Evolutionary conservation across 1,284 basidiomycete species (phyloP), one percentile per base, ranked within the genome.

Genomic region (Ustilago nuda): DNA sequence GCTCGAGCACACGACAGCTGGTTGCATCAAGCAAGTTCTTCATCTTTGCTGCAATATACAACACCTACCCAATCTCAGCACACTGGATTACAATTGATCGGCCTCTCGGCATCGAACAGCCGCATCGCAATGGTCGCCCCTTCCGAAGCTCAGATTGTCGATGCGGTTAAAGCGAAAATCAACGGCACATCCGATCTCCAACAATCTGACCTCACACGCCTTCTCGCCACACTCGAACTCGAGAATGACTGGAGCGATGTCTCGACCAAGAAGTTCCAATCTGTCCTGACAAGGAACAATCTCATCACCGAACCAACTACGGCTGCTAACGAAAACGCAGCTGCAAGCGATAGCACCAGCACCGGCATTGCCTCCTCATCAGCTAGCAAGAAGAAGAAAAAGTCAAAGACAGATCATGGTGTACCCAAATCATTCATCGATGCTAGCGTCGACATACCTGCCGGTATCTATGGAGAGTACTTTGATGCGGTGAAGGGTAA

Each of bases 401-500:
- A 74, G 41, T 27, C 37, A 8, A 66, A 66, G 30, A 56, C 61
- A 7, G 52, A 57, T 13, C 27, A 57, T 0, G 41, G 54, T 0
- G 57, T 82, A 11, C 81, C 81, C 15, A 67, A 69, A 23, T 84
- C 82, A 2, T 62, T 46, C 23, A 71, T 83, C 66, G 82, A 84
- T 60, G 2, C 63, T 9, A 12, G 33, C 23, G 41, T 84, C n/a
- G 3, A 56, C 13, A 50, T 83, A 11, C 81, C 82, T 0, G 1
- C 66, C 2, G 78, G 78, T 15, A 89, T 93, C 12, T 88, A 90
- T 60, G 91, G 92, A 2, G 89, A 88, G 80, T 89, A 91, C 86
- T 94, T 94, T 82, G 88, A 90, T 56, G 88, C 89, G 60, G 87
- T 88, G 69, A 94, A 92, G 82, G 94, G 94, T 9, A 95, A 95